phyloP scores from a whole-genome alignment of 2,329 filamentous ascomycete species.

The Paradendryphiella salina region DNA sequence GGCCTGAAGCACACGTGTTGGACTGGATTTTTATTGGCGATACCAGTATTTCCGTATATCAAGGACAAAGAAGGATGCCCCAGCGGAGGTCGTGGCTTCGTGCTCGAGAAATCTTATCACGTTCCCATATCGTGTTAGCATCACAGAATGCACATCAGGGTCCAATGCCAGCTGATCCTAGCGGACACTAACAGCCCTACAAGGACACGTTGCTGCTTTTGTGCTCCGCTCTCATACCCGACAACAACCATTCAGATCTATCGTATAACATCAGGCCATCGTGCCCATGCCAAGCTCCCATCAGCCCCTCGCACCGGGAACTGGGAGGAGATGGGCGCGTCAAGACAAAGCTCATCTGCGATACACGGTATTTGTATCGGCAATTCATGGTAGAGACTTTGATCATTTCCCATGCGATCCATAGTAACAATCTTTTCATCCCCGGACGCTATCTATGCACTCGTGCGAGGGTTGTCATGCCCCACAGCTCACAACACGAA shows the following conservation, averaged over 20 bases:
- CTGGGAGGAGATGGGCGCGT: no score
- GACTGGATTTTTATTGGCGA: background rate
- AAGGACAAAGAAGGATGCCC: no score
- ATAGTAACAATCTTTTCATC: no score
- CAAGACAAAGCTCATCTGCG: background rate
- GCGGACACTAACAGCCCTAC: slow-evolving; percentile 14
- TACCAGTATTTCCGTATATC: background rate
- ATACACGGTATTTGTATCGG: background rate
- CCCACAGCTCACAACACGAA: no score
- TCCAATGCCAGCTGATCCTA: slow-evolving; percentile 5
- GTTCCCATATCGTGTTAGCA: slow-evolving; percentile 5
- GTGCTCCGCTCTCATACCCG: background rate
- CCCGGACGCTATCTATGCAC: no score
- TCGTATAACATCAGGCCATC: slow-evolving; percentile 4
- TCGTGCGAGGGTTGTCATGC: no score
- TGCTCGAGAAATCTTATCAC: background rate
- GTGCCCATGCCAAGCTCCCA: background rate
- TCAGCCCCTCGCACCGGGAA: background rate
- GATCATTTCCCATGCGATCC: no score
- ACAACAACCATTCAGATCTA: background rate
- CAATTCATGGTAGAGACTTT: no score
- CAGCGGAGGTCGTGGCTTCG: background rate
- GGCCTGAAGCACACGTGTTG: background rate
- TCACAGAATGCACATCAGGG: slow-evolving; percentile 6
- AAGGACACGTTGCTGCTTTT: background rate